A percentile compares a stretch with the other conserved stretches of the same genome.
phyloP scores from a whole-genome alignment of 345 rosid genomes.

The Abelmoschus esculentus region DNA sequence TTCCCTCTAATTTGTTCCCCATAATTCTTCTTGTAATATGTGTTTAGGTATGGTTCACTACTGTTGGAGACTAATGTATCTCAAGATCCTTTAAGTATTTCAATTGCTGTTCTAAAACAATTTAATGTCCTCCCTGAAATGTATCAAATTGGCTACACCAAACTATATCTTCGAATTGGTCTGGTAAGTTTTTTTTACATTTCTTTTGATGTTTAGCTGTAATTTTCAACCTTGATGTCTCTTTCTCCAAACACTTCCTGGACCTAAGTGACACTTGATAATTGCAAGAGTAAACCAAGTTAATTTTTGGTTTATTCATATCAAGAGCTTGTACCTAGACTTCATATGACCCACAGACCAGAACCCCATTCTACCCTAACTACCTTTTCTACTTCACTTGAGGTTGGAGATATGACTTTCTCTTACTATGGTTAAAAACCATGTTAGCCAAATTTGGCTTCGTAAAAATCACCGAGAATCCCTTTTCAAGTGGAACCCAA shows the following conservation, averaged over 20 bases:
- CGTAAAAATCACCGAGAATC: background rate
- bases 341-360: background rate
- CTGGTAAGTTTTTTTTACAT: slow-evolving; percentile 41
- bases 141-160: slow-evolving; percentile 95
- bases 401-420: background rate
- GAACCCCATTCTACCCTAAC: background rate
- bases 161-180: slow-evolving; percentile 69
- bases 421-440: background rate
- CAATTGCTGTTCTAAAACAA: slow-evolving; percentile 70
- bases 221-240: background rate
- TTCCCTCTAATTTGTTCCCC: background rate
- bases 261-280: background rate
- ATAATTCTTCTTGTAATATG: slow-evolving; percentile 3
- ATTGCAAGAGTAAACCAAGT: slow-evolving; percentile 5
- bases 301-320: background rate
- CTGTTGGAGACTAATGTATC: slow-evolving; percentile 35
- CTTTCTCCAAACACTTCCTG: background rate
- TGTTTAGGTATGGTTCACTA: slow-evolving; percentile 63
- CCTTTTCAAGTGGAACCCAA: background rate
- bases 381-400: background rate
- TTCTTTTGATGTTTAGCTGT: background rate
- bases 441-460: background rate
- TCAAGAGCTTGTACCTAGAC: background rate
- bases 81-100: slow-evolving; percentile 68
- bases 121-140: slow-evolving; percentile 65